A percentile compares a stretch with the other conserved stretches of the same genome.
These are phyloP conservation scores for Penicillium sp. DNA, from an alignment of 2,329 filamentous ascomycete species.

Conservation along the genomic window DNA sequence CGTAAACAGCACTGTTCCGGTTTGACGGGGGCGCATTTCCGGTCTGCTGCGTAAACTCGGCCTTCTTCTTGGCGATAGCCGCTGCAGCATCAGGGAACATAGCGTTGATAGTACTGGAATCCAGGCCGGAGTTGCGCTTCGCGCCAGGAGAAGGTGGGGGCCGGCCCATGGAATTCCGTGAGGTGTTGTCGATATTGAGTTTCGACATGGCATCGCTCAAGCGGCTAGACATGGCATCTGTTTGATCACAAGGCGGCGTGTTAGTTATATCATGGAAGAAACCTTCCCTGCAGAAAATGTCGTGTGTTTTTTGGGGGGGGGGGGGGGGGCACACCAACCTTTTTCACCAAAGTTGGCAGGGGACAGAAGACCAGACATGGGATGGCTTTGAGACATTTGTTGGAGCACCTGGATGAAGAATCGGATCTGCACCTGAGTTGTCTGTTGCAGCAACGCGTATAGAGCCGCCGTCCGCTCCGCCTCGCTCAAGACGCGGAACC, in stretches of 20 bases:
- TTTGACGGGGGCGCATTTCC: slow-evolving; percentile 85
- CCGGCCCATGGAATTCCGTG: slow-evolving; percentile 78
- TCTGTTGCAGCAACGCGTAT: slow-evolving; percentile 94
- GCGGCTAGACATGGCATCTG: slow-evolving; percentile 94
- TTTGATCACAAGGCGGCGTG: slow-evolving; percentile 3
- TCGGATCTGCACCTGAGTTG: slow-evolving; percentile 95
- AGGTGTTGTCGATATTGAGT: slow-evolving; percentile 70
- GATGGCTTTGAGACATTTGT: slow-evolving; percentile 98
- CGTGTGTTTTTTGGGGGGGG: too few species aligned
- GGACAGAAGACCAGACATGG: slow-evolving; percentile 91
- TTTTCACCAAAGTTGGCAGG: slow-evolving; percentile 92
- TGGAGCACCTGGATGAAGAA: slow-evolving; percentile 99
- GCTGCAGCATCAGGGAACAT: slow-evolving; percentile 99
- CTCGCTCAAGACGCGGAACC: slow-evolving; percentile 96
- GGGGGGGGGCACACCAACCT: slow-evolving; percentile 49
- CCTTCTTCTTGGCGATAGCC: slow-evolving; percentile 97
- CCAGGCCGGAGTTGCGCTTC: slow-evolving; percentile 92
- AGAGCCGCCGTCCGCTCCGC: slow-evolving; percentile 91
- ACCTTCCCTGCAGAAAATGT: background rate
- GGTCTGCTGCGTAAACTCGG: slow-evolving; percentile 92
- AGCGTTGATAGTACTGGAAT: slow-evolving; percentile 87
- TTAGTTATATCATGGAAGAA: slow-evolving; percentile 9
- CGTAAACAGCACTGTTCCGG: slow-evolving; percentile 78
- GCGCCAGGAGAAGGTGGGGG: slow-evolving; percentile 69
- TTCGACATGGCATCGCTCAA: slow-evolving; percentile 96